Percentiles rank a stretch among this genome's conserved stretches.
Conservation (phyloP, 495 filamentous ascomycete species). For the Lasiosphaeria miniovina region DNA sequence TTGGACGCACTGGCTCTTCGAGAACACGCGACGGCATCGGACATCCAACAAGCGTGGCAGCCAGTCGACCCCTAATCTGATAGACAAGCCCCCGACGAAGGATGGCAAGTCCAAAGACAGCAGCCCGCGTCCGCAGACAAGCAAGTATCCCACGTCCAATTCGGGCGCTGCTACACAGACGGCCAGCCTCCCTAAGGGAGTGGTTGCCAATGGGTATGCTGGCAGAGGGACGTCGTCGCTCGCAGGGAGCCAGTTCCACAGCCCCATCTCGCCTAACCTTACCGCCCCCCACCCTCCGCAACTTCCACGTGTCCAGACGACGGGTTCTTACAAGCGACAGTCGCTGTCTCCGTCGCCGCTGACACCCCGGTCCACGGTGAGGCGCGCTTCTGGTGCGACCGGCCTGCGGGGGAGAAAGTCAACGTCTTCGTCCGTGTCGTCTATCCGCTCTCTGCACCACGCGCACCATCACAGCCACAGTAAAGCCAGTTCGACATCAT, state of each 20-base stretch:
- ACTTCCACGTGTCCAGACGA: slow-evolving; percentile 44
- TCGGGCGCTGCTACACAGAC: slow-evolving; percentile 19
- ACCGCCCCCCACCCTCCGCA: slow-evolving; percentile 46
- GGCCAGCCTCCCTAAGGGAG: slow-evolving; percentile 33
- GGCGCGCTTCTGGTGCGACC: slow-evolving; percentile 60
- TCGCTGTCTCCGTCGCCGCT: slow-evolving; percentile 87
- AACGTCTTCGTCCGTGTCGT: slow-evolving; percentile 92
- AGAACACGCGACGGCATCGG: slow-evolving; percentile 44
- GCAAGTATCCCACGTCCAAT: slow-evolving; percentile 44
- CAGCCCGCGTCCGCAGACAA: slow-evolving; percentile 52
- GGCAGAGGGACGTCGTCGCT: slow-evolving; percentile 11
- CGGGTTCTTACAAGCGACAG: slow-evolving; percentile 64
- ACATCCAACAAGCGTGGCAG: slow-evolving; percentile 45
- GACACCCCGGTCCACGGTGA: slow-evolving; percentile 80
- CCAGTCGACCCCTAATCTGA: slow-evolving; percentile 53
- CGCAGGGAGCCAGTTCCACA: slow-evolving; percentile 9
- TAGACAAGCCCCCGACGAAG: slow-evolving; percentile 36
- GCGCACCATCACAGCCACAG: slow-evolving; percentile 84
- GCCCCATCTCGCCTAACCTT: slow-evolving; percentile 24
- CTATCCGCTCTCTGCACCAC: slow-evolving; percentile 87
- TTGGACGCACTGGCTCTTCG: slow-evolving; percentile 53
- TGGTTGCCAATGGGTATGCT: slow-evolving; percentile 37
- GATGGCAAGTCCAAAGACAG: slow-evolving; percentile 47
- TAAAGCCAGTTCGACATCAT: slow-evolving; percentile 91
- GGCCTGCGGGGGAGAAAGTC: slow-evolving; percentile 88